A percentile compares a stretch with the other conserved stretches of the same genome.
Conservation (phyloP, 306 rosid species). For the Pterocarpus santalinus region DNA sequence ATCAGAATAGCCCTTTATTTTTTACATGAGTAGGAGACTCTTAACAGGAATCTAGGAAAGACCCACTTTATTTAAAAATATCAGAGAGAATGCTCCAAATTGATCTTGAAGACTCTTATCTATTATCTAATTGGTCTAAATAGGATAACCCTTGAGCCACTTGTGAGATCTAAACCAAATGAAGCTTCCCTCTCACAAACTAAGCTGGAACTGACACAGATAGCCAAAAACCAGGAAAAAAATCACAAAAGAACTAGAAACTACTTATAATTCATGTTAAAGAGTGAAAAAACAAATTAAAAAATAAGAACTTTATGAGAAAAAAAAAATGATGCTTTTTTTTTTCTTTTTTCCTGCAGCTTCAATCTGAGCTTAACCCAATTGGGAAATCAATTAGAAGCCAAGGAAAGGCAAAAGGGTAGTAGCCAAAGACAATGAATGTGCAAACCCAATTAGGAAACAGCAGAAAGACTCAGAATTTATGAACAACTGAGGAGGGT, state of each 20-base stretch:
- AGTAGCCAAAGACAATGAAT: slow-evolving; percentile 34
- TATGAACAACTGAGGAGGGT: slow-evolving; percentile 33
- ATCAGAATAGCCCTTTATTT: slow-evolving; percentile 69
- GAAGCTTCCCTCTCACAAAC: slow-evolving; percentile 37
- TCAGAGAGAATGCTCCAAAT: slow-evolving; percentile 46
- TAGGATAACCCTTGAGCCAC: slow-evolving; percentile 43
- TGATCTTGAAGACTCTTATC: slow-evolving; percentile 44
- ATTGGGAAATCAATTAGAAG: slow-evolving; percentile 51
- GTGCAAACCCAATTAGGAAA: slow-evolving; percentile 54
- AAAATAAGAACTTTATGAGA: slow-evolving; percentile 33
- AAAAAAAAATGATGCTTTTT: slow-evolving; percentile 9
- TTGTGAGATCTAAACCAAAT: slow-evolving; percentile 54
- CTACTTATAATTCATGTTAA: background rate
- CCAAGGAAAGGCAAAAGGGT: slow-evolving; percentile 18
- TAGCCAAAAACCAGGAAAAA: slow-evolving; percentile 38
- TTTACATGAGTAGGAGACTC: slow-evolving; percentile 39
- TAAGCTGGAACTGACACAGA: slow-evolving; percentile 12
- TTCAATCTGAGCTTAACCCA: slow-evolving; percentile 43
- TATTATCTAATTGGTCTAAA: slow-evolving; percentile 37
- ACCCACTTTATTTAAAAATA: slow-evolving; percentile 56
- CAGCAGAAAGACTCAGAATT: slow-evolving; percentile 46
- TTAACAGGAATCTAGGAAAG: slow-evolving; percentile 71
- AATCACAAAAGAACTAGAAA: background rate
- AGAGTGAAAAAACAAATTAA: background rate
- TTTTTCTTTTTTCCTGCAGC: slow-evolving; percentile 37